Evolutionary conservation across 192 early-diverging fungal species (phyloP), one percentile per base, ranked within the genome.

Genomic region (Backusella macrospora): DNA sequence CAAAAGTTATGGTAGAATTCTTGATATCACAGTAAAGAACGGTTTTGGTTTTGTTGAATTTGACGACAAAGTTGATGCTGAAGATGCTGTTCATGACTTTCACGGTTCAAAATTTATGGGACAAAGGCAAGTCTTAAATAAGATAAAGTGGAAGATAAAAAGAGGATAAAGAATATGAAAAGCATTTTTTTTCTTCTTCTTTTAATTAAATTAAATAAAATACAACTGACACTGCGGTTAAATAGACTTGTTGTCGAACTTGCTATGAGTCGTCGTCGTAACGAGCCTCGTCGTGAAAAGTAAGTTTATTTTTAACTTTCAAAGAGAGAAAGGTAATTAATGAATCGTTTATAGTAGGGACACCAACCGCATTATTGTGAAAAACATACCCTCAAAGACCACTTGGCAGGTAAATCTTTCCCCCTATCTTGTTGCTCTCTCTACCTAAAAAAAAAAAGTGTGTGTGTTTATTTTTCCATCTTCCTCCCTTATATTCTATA

Each of bases 1-100:
- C 77, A 90, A 88, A 73, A 89, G 87, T 55, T 96, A 93, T 73
- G 96, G 96, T 8, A 84, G 88, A 47, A 90, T 96, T 76, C 83
- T 86, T 77, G 94, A 96, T 77, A 89, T 96, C 46, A 92, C 91
- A 69, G 77, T 94, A 72, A 86, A 93, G 77, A 85, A 87, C 38
- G 95, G 96, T 23, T 98, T 95, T 83, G 95, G 93, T 34, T 98
- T 98, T 86, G 94, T 98, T 43, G 97, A 98, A 84, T 97, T 95
- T 77, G 89, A 89, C 62, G 91, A 95, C 78, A 81, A 82, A 21
- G 85, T 91, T 66, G 96, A 98, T 85, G 96, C 96, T 62, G 86
- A 92, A 62, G 95, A 97, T 85, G 95, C 92, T 34, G 92, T 98
- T 68, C 87, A 95, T 55, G 88, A 93, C 67, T 87, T 94, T 77